These are phyloP conservation scores for Trichoderma asperellum DNA, from an alignment of 2,329 filamentous ascomycete species.

Conservation along the genomic window DNA sequence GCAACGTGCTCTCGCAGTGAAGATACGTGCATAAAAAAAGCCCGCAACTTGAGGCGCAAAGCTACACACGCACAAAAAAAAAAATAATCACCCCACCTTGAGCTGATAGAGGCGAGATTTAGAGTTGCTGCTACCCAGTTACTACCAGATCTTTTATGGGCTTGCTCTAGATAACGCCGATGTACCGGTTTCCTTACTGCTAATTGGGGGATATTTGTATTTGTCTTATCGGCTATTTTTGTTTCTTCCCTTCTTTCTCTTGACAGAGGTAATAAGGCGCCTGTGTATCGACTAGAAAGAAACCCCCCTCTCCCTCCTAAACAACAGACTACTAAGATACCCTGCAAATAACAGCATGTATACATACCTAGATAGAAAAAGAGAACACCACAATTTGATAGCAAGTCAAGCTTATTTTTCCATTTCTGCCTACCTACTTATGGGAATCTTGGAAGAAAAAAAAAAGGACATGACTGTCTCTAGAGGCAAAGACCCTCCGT, in stretches of 20 bases:
- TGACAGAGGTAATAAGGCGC: not conserved
- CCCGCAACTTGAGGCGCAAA: not conserved
- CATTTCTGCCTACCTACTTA: not conserved
- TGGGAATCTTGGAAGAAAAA: constrained; percentile 11
- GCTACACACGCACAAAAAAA: not conserved
- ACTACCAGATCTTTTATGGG: not conserved
- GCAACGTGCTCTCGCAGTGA: not conserved
- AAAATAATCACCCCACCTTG: not conserved
- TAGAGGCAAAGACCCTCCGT: not conserved
- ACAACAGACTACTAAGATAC: not conserved
- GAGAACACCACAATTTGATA: not conserved
- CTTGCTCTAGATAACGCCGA: not conserved
- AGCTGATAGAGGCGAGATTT: not conserved
- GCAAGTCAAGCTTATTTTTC: not conserved
- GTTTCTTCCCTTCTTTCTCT: not conserved
- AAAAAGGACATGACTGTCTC: not conserved
- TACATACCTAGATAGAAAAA: not conserved
- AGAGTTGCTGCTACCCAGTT: not conserved
- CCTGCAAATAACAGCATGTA: not conserved
- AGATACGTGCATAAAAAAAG: not conserved
- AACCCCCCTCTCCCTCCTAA: no score
- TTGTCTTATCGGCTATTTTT: not conserved
- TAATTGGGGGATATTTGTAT: not conserved
- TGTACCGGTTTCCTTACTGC: not conserved
- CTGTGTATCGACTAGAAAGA: not conserved